Base-by-base conservation (phyloP, 768 basidiomycete genomes). In the Wakefieldia striispora region DNA sequence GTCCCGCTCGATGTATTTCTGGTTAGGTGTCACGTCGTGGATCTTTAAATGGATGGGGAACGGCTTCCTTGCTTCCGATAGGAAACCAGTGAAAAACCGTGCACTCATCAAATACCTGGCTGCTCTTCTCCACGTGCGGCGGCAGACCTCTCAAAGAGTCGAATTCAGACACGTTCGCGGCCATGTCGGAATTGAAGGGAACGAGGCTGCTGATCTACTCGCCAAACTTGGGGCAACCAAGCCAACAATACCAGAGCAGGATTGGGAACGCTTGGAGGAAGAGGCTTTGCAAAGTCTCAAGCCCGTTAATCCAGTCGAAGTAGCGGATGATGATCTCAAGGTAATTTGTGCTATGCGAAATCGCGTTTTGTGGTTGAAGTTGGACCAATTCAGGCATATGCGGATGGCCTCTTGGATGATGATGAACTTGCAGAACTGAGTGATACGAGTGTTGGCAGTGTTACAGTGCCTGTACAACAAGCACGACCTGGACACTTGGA, bases 131-230 rank as follows among this genome's bases (percentile, higher is more conserved):
- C 70, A 81, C 29, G 66, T 69, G 3, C 81, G 91, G 20, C 71
- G 61, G 5, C 67, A 53, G 9, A 59, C 62, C 3, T 82, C 81
- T 3, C 86, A 86, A 53, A 67, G 63, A 26, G 78, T 95, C 38
- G 64, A 63, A 33, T 75, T 95, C 41, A 70, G 81, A 55, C 78
- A 93, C 58, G 90, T 97, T 48, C 77, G 81, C 49, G 95, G 86
- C 0, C 95, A 97, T 60, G 74, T 72, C 10, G 92, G 92, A 0
- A 73, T 81, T 24, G 70, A 70, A 45, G 95, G 95, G 1, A 97
- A 97, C 63, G 94, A 97, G 45, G 84, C 80, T 37, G 95, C 95
- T 3, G 95, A 97, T 64, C 59, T 53, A 13, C 76, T 84, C 48
- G 91, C 91, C 4, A 85, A 81, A 49, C 27, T 67, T 6, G 91